phyloP scores from a whole-genome alignment of 192 early-diverging fungal species.

The Umbelopsis ramanniana region DNA sequence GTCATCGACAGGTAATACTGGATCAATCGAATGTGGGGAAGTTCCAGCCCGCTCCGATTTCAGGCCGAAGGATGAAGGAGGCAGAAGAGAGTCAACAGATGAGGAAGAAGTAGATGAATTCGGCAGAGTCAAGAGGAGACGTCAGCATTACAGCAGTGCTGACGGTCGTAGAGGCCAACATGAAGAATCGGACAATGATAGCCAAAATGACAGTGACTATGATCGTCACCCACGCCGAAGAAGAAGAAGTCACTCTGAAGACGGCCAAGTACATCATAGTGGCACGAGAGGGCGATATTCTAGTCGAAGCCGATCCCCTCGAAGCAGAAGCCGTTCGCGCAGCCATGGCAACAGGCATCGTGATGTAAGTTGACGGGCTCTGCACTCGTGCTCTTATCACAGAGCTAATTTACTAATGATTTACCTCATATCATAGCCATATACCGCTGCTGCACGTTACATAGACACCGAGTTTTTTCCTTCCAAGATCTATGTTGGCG shows the following conservation, averaged over 20 bases:
- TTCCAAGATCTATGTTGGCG: slow-evolving; percentile 56
- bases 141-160: slow-evolving; percentile 11
- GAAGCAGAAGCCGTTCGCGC: slow-evolving; percentile 6
- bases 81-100: slow-evolving; percentile 8
- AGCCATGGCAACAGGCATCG: slow-evolving; percentile 10
- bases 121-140: slow-evolving; percentile 37
- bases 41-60: not conserved
- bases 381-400: no score
- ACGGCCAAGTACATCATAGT: slow-evolving; percentile 11
- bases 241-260: slow-evolving; percentile 20
- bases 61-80: not conserved
- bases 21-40: not conserved
- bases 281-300: not conserved
- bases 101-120: slow-evolving; percentile 53
- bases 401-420: not conserved
- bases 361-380: not conserved
- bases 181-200: slow-evolving; percentile 16
- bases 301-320: slow-evolving; percentile 24
- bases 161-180: slow-evolving; percentile 12
- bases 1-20: not conserved
- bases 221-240: slow-evolving; percentile 6
- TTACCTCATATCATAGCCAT: slow-evolving; percentile 33
- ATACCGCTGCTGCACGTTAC: slow-evolving; percentile 51
- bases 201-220: slow-evolving; percentile 14
- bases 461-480: slow-evolving; percentile 57